These are phyloP conservation scores for Aspergillus aculeatinus DNA, from an alignment of 2,329 filamentous ascomycete species.

Conservation along the genomic window DNA sequence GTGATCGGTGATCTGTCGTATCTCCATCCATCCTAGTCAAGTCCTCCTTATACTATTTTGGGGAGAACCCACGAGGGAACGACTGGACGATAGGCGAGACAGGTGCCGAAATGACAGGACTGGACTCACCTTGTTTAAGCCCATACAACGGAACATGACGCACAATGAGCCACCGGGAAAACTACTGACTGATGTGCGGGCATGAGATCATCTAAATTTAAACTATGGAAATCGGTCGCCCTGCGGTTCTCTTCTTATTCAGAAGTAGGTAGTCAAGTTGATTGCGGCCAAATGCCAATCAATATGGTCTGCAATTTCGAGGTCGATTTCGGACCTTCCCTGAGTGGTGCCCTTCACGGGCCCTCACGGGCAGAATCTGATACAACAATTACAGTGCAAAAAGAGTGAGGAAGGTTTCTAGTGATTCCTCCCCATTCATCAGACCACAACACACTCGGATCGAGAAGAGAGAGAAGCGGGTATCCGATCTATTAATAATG, in stretches of 20 bases:
- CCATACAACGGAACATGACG: neutral
- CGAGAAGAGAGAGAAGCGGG: neutral
- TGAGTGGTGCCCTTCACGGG: no score
- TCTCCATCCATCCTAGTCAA: no score
- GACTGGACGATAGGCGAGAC: neutral
- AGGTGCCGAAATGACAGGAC: neutral
- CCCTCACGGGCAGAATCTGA: no score
- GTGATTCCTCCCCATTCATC: no score
- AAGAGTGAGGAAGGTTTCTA: no score
- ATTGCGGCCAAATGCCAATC: no score
- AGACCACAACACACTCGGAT: neutral
- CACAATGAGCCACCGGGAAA: neutral
- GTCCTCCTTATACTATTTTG: no score
- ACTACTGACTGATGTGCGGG: neutral
- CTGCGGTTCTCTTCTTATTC: no score
- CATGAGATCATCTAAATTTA: neutral
- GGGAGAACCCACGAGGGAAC: neutral
- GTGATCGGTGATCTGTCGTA: neutral
- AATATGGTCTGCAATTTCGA: no score
- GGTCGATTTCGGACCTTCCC: no score
- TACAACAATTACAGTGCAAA: no score
- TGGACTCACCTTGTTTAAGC: neutral
- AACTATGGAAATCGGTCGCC: neutral
- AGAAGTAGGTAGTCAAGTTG: no score
- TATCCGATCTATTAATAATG: neutral